phyloP scores from a whole-genome alignment of 2,329 filamentous ascomycete species.

The Lithohypha guttulata region DNA sequence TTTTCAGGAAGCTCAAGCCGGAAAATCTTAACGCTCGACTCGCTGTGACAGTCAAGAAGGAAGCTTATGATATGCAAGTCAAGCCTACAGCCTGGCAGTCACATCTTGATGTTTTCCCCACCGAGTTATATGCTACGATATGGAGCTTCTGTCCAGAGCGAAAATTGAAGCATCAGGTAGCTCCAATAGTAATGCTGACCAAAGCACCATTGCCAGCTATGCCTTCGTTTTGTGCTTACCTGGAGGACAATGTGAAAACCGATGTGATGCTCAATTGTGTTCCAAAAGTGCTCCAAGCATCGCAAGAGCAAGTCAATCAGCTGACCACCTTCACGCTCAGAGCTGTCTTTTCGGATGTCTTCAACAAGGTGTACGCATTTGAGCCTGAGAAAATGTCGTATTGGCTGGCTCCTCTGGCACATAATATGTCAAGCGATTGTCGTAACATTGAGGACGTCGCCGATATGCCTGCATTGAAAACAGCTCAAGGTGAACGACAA shows the following conservation, averaged over 20 bases:
- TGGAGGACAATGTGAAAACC: slow-evolving; percentile 53
- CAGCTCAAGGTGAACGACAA: slow-evolving; percentile 27
- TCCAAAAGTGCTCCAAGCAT: slow-evolving; percentile 33
- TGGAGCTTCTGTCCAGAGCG: slow-evolving; percentile 49
- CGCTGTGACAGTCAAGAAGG: slow-evolving; percentile 64
- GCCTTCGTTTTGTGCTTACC: slow-evolving; percentile 60
- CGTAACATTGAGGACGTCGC: slow-evolving; percentile 11
- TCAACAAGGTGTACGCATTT: slow-evolving; percentile 72
- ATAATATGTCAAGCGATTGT: background rate
- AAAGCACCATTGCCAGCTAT: slow-evolving; percentile 53
- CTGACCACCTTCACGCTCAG: slow-evolving; percentile 65
- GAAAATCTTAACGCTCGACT: slow-evolving; percentile 77
- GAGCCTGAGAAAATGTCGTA: slow-evolving; percentile 61
- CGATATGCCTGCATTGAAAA: slow-evolving; percentile 26
- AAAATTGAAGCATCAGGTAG: slow-evolving; percentile 46
- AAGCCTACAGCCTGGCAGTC: slow-evolving; percentile 67
- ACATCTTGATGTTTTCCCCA: slow-evolving; percentile 36
- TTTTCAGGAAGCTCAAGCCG: slow-evolving; percentile 60
- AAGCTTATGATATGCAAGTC: slow-evolving; percentile 62
- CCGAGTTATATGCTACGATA: slow-evolving; percentile 49
- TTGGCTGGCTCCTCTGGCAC: slow-evolving; percentile 56
- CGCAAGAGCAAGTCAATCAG: slow-evolving; percentile 36
- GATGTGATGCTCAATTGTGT: slow-evolving; percentile 43
- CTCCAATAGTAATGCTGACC: slow-evolving; percentile 61
- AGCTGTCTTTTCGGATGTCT: slow-evolving; percentile 65